Evolutionary conservation across 345 rosid species (phyloP).

Genomic region (Erucastrum elatum): DNA sequence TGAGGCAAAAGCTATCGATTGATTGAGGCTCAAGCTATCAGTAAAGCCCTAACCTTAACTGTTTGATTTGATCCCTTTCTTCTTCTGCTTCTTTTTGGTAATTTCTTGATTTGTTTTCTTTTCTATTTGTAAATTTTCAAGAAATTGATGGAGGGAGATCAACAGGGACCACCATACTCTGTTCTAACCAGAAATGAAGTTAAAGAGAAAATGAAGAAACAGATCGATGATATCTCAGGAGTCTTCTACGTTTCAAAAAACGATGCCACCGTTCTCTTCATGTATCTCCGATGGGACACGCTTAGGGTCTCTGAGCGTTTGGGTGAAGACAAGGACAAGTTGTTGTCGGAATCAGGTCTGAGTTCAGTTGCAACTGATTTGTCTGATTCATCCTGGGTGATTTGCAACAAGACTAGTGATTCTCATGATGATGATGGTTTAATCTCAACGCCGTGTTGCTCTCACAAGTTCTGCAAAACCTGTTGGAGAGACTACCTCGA

Average conservation of each 20-base stretch:
- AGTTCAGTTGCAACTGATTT: background rate
- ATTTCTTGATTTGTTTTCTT: background rate
- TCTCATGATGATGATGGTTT: background rate
- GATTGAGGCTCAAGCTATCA: background rate
- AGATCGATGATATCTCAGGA: slow-evolving; percentile 12
- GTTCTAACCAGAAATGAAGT: slow-evolving; percentile 8
- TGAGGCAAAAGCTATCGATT: background rate
- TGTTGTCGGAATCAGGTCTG: slow-evolving; percentile 16
- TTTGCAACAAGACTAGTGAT: background rate
- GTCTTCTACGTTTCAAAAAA: slow-evolving; percentile 3
- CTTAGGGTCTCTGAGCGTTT: slow-evolving; percentile 6
- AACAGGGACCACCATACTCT: slow-evolving; percentile 6
- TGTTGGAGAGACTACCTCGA: slow-evolving; percentile 20
- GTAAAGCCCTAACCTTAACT: background rate
- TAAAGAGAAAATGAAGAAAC: slow-evolving; percentile 3
- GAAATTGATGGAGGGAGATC: slow-evolving; percentile 15
- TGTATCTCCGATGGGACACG: slow-evolving; percentile 1
- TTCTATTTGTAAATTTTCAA: background rate
- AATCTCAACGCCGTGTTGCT: slow-evolving; percentile 31
- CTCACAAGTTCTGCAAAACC: slow-evolving; percentile 20
- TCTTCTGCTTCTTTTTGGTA: background rate
- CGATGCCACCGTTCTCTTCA: slow-evolving; percentile 23
- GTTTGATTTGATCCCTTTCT: background rate
- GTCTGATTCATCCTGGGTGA: slow-evolving; percentile 2
- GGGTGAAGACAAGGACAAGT: background rate